Conservation (phyloP, 768 basidiomycete species). For the Boletus barrowsii region DNA sequence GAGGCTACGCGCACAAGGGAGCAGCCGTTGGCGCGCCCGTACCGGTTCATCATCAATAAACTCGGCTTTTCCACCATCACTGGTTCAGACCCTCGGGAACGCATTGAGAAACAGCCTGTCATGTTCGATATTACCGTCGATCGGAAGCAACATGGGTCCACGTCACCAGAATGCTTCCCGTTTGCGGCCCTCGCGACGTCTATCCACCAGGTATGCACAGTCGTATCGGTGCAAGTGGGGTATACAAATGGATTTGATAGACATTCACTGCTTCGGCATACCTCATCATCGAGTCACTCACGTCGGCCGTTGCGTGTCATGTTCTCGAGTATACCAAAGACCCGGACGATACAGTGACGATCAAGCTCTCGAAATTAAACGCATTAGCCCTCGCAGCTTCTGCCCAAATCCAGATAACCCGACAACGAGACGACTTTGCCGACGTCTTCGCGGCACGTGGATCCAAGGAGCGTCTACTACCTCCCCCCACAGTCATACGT, state of each 20-base stretch:
- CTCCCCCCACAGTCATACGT: too few species aligned
- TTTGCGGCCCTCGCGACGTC: conserved; percentile 31
- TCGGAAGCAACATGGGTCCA: not conserved
- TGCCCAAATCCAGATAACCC: conserved; percentile 59
- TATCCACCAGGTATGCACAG: conserved; percentile 15
- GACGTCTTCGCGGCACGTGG: not conserved
- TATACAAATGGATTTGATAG: conserved; percentile 30
- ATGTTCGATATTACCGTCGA: conserved; percentile 46
- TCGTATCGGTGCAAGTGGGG: too few species aligned
- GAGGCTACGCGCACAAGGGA: conserved; percentile 33
- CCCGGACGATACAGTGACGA: conserved; percentile 35
- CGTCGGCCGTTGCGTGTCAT: conserved; percentile 50
- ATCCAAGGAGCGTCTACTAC: too few species aligned
- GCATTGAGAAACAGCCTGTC: conserved; percentile 61
- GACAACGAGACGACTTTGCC: conserved; percentile 40
- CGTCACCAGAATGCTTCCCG: conserved; percentile 2
- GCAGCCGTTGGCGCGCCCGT: conserved; percentile 14
- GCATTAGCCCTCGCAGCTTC: conserved; percentile 67
- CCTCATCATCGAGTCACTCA: conserved; percentile 67
- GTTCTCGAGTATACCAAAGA: conserved; percentile 35
- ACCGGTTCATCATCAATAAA: conserved; percentile 31
- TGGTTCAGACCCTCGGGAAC: conserved; percentile 67
- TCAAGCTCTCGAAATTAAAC: conserved; percentile 65
- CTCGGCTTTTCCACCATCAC: conserved; percentile 56
- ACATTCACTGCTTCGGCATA: conserved; percentile 48